Evolutionary conservation across 805 yeast species (phyloP), one percentile per base, ranked within the genome.

Genomic region (Yamadazyma olivae): DNA sequence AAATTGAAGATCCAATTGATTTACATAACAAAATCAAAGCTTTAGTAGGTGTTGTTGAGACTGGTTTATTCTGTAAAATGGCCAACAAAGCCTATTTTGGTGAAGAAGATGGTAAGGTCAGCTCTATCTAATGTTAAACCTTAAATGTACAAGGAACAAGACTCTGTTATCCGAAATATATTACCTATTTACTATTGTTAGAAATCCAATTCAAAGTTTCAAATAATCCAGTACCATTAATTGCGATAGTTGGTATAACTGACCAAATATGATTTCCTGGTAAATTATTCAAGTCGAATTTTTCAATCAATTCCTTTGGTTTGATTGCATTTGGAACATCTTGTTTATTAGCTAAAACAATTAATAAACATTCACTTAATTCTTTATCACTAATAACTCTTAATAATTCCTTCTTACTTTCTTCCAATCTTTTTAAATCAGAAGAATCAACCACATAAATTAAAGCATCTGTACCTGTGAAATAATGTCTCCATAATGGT

Each of bases 401-500:
- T 59, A 73, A 76, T 49, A 90, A 68, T 57, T 88, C 96, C 44
- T 70, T 75, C 47, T 81, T 83, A 17, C 93, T 83, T 58, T 84
- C 93, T 34, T 77, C 80, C 48, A 90, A 64, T 52, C 96, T 72
- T 21, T 70, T 75, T 30, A 64, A 56, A 60, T 89, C 95, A 6
- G 84, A 77, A 5, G 88, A 75, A 61, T 90, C 98, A 41, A 90
- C 83, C 37, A 90, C 97, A 59, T 86, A 90, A 37, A 90, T 87
- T 40, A 90, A 72, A 7, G 95, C 96, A 55, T 88, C 84, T 4
- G 96, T 87, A 25, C 95, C 95, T 9, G 95, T 85, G 62, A 84
- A 88, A 64, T 90, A 90, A 57, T 90, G 96, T 61, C 96, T 79
- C 97, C 98, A 90, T 40, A 90, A 70, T 0, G 95, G 95, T 55